phyloP scores from a whole-genome alignment of 371 early-diverging fungal species.

The Circinella minor region DNA sequence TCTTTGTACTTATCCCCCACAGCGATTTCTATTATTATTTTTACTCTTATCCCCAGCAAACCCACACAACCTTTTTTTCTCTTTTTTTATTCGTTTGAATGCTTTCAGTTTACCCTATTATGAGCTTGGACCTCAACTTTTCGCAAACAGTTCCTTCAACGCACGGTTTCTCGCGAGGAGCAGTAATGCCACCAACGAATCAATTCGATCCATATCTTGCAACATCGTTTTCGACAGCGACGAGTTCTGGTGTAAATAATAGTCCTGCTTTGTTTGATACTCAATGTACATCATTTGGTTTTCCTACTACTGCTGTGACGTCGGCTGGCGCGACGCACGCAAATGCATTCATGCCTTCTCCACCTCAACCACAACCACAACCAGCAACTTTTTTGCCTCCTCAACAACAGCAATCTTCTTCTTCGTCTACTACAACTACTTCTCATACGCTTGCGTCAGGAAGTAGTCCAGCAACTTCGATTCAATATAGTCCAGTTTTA shows the following conservation, averaged over 20 bases:
- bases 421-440: constrained; percentile 1
- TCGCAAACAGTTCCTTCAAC: constrained; percentile 21
- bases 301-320: constrained; percentile 7
- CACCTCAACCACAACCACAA: constrained; percentile 3
- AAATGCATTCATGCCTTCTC: constrained; percentile 11
- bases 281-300: constrained; percentile 17
- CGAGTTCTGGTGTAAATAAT: constrained; percentile 1
- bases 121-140: constrained; percentile 29
- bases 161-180: constrained; percentile 16
- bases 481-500: constrained; percentile 11
- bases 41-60: not conserved
- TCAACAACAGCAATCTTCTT: constrained; percentile 17
- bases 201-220: constrained; percentile 12
- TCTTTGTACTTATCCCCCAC: not conserved
- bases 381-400: constrained; percentile 9
- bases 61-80: not conserved
- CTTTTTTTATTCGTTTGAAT: constrained; percentile 20
- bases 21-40: not conserved
- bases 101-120: constrained; percentile 30
- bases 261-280: constrained; percentile 15
- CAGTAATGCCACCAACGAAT: constrained; percentile 9
- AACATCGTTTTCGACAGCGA: constrained; percentile 1
- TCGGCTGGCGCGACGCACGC: constrained; percentile 29
- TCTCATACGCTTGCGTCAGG: constrained; percentile 29
- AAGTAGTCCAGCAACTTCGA: not conserved